These are phyloP conservation scores for Sinapis alba DNA, from an alignment of 441 rosid species.

Conservation along the genomic window DNA sequence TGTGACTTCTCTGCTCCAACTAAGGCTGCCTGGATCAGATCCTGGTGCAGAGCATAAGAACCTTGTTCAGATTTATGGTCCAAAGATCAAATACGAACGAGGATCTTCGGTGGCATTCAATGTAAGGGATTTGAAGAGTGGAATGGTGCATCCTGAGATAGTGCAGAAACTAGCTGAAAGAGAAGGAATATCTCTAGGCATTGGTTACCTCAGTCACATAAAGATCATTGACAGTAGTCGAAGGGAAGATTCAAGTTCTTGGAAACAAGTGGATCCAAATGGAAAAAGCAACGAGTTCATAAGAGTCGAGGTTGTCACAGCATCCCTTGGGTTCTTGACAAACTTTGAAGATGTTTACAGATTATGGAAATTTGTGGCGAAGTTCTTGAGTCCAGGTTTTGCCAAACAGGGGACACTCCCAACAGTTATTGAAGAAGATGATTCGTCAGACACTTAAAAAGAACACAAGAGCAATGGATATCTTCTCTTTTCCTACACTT, in stretches of 20 bases:
- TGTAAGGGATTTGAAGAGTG: slow-evolving; percentile 54
- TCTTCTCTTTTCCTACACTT: slow-evolving; percentile 16
- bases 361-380: slow-evolving; percentile 86
- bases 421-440: slow-evolving; percentile 68
- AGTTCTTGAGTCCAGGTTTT: slow-evolving; percentile 81
- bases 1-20: slow-evolving; percentile 67
- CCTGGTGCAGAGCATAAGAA: slow-evolving; percentile 42
- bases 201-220: slow-evolving; percentile 89
- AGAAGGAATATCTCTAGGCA: slow-evolving; percentile 86
- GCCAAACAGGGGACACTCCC: slow-evolving; percentile 70
- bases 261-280: slow-evolving; percentile 40
- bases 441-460: slow-evolving; percentile 31
- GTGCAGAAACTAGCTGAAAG: slow-evolving; percentile 93
- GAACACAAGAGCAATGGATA: slow-evolving; percentile 9
- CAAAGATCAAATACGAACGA: slow-evolving; percentile 72
- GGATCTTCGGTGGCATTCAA: slow-evolving; percentile 72
- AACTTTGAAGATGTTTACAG: slow-evolving; percentile 95
- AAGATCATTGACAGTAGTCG: slow-evolving; percentile 59
- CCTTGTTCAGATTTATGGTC: slow-evolving; percentile 70
- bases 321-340: slow-evolving; percentile 90
- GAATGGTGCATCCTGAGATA: slow-evolving; percentile 80
- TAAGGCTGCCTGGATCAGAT: slow-evolving; percentile 49
- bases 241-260: slow-evolving; percentile 62
- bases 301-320: slow-evolving; percentile 91
- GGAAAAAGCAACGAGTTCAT: slow-evolving; percentile 65